Evolutionary conservation across 2,329 filamentous ascomycete genomes (phyloP).

Genomic region (Colletotrichum karsti): DNA sequence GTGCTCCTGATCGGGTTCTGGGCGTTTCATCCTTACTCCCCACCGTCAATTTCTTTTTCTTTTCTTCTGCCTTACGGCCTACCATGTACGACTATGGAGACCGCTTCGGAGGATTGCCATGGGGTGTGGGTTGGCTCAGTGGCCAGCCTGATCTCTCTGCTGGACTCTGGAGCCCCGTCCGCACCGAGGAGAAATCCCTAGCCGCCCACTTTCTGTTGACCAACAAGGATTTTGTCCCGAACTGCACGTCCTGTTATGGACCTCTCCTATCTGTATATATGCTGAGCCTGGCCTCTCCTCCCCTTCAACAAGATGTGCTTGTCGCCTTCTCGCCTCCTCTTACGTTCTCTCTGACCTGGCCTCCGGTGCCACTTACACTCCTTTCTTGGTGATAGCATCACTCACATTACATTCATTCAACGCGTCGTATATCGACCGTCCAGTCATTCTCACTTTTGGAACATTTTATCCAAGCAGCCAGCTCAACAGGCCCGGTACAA

Average conservation of each 20-base stretch:
- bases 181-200: background rate
- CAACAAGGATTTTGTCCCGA: background rate
- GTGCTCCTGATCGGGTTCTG: conserved; percentile 15
- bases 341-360: conserved; percentile 5
- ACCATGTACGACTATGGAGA: background rate
- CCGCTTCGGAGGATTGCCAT: conserved; percentile 1
- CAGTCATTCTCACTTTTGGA: background rate
- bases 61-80: conserved; percentile 1
- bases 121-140: background rate
- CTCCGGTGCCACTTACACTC: conserved; percentile 16
- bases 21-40: conserved; percentile 24
- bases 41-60: background rate
- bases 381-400: conserved; percentile 20
- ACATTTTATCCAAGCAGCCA: background rate
- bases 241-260: background rate
- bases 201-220: background rate
- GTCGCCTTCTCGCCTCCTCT: background rate
- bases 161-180: background rate
- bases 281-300: background rate
- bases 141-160: background rate
- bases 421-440: background rate
- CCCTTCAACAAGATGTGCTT: background rate
- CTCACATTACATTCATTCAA: background rate
- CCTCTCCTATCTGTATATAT: conserved; percentile 5
- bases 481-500: background rate